phyloP scores from a whole-genome alignment of 805 yeast species.

The Alloascoidea africana region DNA sequence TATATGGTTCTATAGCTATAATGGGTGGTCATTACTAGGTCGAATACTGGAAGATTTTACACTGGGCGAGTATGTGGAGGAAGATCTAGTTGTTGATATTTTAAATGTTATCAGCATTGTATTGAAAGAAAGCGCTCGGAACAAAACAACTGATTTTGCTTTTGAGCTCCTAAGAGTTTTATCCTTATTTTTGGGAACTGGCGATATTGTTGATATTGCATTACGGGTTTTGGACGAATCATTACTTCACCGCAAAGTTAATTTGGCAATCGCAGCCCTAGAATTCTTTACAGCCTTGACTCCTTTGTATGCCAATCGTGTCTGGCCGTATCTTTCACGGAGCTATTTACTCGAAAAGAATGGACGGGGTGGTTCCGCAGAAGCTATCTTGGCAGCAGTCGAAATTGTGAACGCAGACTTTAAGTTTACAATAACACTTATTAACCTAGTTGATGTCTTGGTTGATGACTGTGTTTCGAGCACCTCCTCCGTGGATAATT shows the following conservation, averaged over 20 bases:
- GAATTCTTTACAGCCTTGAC: slow-evolving; percentile 33
- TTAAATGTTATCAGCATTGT: slow-evolving; percentile 88
- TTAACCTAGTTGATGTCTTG: slow-evolving; percentile 38
- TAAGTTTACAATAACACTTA: slow-evolving; percentile 42
- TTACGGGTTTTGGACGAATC: slow-evolving; percentile 57
- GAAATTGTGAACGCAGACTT: slow-evolving; percentile 61
- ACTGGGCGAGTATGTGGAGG: not conserved
- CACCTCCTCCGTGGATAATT: slow-evolving; percentile 17
- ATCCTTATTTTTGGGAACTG: slow-evolving; percentile 23
- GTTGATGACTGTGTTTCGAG: slow-evolving; percentile 29
- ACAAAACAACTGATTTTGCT: slow-evolving; percentile 6
- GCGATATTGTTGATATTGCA: slow-evolving; percentile 46
- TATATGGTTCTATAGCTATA: slow-evolving; percentile 56
- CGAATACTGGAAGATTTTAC: slow-evolving; percentile 47
- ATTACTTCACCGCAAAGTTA: slow-evolving; percentile 35
- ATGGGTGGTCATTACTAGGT: slow-evolving; percentile 83
- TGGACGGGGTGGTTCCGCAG: slow-evolving; percentile 49
- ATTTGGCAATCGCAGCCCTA: slow-evolving; percentile 28
- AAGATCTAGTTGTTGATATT: slow-evolving; percentile 78
- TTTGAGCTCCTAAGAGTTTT: slow-evolving; percentile 11
- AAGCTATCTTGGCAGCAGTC: slow-evolving; percentile 48
- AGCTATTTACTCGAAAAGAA: slow-evolving; percentile 49
- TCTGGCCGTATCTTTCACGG: slow-evolving; percentile 66
- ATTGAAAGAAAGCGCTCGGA: slow-evolving; percentile 46
- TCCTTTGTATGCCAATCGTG: slow-evolving; percentile 39